phyloP scores from a whole-genome alignment of 768 basidiomycete species.

The Suillus ampliporus region DNA sequence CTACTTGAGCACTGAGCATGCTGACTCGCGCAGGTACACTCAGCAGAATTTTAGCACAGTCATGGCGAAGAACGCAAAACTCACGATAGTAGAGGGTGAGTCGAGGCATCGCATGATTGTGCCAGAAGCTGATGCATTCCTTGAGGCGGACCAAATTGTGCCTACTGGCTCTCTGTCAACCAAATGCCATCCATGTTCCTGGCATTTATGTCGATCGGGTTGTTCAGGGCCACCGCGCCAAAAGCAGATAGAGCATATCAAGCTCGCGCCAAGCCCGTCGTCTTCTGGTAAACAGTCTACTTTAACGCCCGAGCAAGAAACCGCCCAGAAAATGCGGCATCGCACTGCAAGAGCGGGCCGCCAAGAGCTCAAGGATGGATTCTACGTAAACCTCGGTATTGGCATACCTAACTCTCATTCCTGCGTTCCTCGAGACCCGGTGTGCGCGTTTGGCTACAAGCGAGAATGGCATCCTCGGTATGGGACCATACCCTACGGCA shows the following conservation, averaged over 20 bases:
- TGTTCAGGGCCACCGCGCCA: conserved; percentile 74
- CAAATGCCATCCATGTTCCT: conserved; percentile 81
- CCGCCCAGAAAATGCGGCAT: conserved; percentile 61
- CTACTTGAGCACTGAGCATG: not conserved
- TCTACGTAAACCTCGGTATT: conserved; percentile 88
- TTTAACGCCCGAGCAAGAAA: conserved; percentile 54
- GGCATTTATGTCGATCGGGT: conserved; percentile 91
- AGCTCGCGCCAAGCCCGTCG: conserved; percentile 59
- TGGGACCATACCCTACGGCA: conserved; percentile 89
- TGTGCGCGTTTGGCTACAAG: conserved; percentile 86
- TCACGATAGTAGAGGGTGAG: conserved; percentile 88
- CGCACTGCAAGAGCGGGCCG: conserved; percentile 87
- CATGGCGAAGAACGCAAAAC: conserved; percentile 90
- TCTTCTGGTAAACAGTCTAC: conserved; percentile 31
- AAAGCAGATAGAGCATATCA: conserved; percentile 80
- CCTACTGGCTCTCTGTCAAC: conserved; percentile 81
- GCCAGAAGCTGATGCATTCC: conserved; percentile 17
- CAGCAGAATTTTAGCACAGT: conserved; percentile 86
- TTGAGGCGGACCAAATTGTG: conserved; percentile 87
- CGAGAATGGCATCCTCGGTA: conserved; percentile 89
- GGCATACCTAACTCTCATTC: conserved; percentile 92
- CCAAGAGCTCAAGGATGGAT: conserved; percentile 88
- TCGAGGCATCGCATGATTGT: not conserved
- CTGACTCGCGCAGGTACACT: conserved; percentile 60
- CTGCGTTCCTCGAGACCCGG: conserved; percentile 75